Evolutionary conservation across 192 early-diverging fungal genomes (phyloP), one percentile per base, ranked within the genome.

Genomic region (Backusella tuberculispora): DNA sequence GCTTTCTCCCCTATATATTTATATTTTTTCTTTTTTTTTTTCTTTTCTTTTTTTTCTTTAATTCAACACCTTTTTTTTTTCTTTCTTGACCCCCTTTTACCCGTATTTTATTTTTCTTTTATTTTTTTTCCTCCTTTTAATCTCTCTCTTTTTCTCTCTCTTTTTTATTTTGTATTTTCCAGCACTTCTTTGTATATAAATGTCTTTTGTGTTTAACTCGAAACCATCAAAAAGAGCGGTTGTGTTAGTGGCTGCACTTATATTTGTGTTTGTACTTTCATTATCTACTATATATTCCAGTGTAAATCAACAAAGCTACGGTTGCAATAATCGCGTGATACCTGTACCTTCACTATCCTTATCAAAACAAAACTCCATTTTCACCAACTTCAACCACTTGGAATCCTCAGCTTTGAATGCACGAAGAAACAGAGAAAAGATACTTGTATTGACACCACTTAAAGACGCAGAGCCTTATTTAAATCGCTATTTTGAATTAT

Each of bases 381-480:
- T 78, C 40, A 21, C 53, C 29, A 78, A 78, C 48, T 71, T 78
- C 5, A 78, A 78, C 26, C 8, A 56, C 34, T 14, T 74, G 5
- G 66, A 72, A 17, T 66, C 77, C 24, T 64, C 71, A 17, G 47
- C 73, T 56, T 34, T 43, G 17, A 67, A 45, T 14, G 37, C 53
- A 41, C 77, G 68, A 7, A 24, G 29, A 17, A 69, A 69, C 0
- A 53, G 63, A n/a, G 74, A 81, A 43, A 66, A 79, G 48, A 76
- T 81, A n/a, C 74, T 89, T 45, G 88, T 89, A 5, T 69, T 89
- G 45, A 89, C 88, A 12, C 88, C 88, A 14, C 15, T 89, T 4
- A 89, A 89, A 44, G 85, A 89, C 73, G 85, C 85, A 42, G 83
- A 80, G 47, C 71, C 83, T 29, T 85, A 89, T 38, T 69, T 89